phyloP scores from a whole-genome alignment of 192 early-diverging fungal species.

The Cladochytrium replicatum region DNA sequence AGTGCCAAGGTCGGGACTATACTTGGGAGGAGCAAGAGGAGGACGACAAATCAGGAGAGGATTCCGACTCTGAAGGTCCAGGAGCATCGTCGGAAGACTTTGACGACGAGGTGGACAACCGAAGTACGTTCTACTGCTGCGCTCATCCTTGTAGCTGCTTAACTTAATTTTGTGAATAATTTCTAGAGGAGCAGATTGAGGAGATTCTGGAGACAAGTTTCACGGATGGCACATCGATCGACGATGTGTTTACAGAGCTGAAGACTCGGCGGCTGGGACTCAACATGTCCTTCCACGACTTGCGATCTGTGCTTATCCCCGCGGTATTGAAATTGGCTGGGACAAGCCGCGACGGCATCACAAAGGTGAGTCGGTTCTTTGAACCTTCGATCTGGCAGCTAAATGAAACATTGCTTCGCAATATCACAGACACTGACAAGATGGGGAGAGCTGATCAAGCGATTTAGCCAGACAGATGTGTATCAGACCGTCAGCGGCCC shows the following conservation, averaged over 20 bases:
- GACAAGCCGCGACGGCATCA: conserved; percentile 21
- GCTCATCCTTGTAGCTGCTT: no score
- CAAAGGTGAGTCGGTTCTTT: no score
- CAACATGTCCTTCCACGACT: conserved; percentile 69
- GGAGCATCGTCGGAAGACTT: conserved; percentile 4
- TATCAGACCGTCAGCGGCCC: no score
- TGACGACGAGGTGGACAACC: conserved; percentile 12
- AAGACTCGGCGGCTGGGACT: conserved; percentile 79
- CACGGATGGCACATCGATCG: conserved; percentile 61
- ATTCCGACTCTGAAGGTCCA: conserved; percentile 3
- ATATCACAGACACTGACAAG: conserved; percentile 30
- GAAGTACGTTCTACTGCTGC: no score
- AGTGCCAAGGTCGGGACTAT: conserved; percentile 15
- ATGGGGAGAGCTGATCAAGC: conserved; percentile 63
- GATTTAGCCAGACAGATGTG: conserved; percentile 49
- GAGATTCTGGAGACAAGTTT: conserved; percentile 28
- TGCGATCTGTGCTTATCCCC: conserved; percentile 66
- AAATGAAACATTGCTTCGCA: conserved; percentile 10
- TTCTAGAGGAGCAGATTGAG: not conserved
- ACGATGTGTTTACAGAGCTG: conserved; percentile 71
- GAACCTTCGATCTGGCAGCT: no score
- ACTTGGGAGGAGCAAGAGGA: conserved; percentile 37
- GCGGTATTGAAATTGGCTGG: conserved; percentile 55
- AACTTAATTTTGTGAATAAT: no score
- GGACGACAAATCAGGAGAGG: conserved; percentile 35